Evolutionary conservation across 2,329 filamentous ascomycete genomes (phyloP).

Genomic region (Verticillium zaregamsianum): DNA sequence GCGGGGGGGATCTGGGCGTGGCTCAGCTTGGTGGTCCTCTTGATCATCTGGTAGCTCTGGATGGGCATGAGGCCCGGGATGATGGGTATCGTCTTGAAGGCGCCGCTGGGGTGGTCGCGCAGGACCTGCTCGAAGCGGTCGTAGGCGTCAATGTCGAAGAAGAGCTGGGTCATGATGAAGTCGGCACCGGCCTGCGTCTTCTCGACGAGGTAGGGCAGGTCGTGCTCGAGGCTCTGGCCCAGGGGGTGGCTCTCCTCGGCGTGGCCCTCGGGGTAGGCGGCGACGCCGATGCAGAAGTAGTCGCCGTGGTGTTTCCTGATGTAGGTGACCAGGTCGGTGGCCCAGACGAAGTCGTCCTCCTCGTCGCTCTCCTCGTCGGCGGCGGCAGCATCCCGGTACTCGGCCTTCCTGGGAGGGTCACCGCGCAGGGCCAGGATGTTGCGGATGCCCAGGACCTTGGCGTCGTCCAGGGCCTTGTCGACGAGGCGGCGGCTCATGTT

Average conservation of each 20-base stretch:
- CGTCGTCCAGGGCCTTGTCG: conserved; percentile 85
- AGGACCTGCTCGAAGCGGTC: conserved; percentile 72
- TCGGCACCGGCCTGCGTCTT: conserved; percentile 90
- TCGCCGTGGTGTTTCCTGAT: conserved; percentile 83
- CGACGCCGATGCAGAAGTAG: conserved; percentile 95
- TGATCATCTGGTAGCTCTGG: conserved; percentile 94
- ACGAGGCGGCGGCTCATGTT: conserved; percentile 89
- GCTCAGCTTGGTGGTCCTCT: conserved; percentile 88
- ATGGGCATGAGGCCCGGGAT: conserved; percentile 97
- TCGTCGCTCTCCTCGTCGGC: conserved; percentile 53
- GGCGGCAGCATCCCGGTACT: conserved; percentile 68
- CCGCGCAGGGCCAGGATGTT: conserved; percentile 92
- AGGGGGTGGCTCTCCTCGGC: conserved; percentile 81
- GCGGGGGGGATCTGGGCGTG: conserved; percentile 75
- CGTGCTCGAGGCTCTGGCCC: conserved; percentile 66
- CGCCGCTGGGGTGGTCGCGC: conserved; percentile 75
- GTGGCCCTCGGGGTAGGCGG: conserved; percentile 93
- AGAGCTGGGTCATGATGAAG: conserved; percentile 98
- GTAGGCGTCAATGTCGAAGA: conserved; percentile 87
- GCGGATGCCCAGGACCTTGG: conserved; percentile 82
- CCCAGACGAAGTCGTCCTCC: conserved; percentile 81
- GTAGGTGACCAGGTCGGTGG: conserved; percentile 83
- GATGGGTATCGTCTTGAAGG: conserved; percentile 82
- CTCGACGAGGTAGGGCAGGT: conserved; percentile 84
- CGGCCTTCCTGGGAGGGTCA: conserved; percentile 83